Percentiles rank a stretch among this genome's conserved stretches.
phyloP scores from a whole-genome alignment of 2,329 filamentous ascomycete genomes.

The Xylariaceae sp. region DNA sequence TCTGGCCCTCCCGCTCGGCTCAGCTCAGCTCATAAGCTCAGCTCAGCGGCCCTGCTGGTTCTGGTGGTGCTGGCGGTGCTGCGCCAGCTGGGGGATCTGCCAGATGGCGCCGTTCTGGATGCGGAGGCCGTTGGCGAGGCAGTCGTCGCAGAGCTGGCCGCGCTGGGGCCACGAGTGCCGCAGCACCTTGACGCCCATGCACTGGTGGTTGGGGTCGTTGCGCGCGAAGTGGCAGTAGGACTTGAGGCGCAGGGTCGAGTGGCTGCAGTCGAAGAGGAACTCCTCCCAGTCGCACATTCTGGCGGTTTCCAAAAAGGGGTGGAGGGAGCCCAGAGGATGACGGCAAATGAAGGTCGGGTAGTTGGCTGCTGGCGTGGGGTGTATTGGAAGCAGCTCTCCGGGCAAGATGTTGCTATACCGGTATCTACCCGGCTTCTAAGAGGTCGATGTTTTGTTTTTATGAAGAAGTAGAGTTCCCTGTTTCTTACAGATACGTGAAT shows the following conservation, averaged over 20 bases:
- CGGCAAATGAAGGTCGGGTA: no score
- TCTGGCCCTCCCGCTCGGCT: no score
- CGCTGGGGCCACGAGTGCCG: constrained; percentile 51
- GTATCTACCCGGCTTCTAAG: no score
- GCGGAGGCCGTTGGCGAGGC: constrained; percentile 23
- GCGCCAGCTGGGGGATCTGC: constrained; percentile 4
- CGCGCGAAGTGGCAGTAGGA: constrained; percentile 69
- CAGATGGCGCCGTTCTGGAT: constrained; percentile 19
- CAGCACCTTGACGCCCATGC: constrained; percentile 59
- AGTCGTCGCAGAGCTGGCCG: constrained; percentile 42
- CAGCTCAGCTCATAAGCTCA: no score
- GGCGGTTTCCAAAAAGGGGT: constrained; percentile 1
- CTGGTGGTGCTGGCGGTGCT: constrained; percentile 3
- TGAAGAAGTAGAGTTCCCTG: no score
- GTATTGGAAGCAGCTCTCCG: no score
- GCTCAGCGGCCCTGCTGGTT: neutral
- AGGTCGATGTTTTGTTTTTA: no score
- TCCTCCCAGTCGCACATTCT: constrained; percentile 66
- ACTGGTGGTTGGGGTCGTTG: constrained; percentile 63
- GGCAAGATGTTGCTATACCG: no score
- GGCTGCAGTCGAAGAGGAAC: constrained; percentile 58
- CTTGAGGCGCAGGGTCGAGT: constrained; percentile 51
- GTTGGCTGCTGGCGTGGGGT: no score
- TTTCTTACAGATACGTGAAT: no score
- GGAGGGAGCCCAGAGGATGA: no score